These are phyloP conservation scores for Volvox reticuliferus DNA, from an alignment of 139 green algal genomes.

Conservation along the genomic window DNA sequence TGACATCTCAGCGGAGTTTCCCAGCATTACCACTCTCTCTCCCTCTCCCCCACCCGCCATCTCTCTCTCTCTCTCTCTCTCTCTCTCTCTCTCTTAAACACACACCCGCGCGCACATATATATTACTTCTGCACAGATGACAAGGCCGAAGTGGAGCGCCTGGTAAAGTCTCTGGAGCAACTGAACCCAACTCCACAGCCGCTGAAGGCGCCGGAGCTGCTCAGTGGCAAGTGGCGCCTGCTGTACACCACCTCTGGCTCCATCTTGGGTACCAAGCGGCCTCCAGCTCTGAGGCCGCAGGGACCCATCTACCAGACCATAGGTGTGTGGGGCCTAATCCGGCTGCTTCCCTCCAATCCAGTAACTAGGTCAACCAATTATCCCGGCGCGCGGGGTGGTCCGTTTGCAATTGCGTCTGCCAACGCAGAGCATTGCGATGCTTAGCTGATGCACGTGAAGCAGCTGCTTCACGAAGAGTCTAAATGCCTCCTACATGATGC, in stretches of 20 bases:
- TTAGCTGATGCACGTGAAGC: too few relatives aligned
- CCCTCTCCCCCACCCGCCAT: background rate
- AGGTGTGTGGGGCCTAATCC: constrained; percentile 51
- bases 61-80: background rate
- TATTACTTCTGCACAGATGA: constrained; percentile 14
- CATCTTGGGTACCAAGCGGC: constrained; percentile 83
- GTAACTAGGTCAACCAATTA: too few relatives aligned
- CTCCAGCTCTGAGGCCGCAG: constrained; percentile 75
- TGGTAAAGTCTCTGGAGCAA: constrained; percentile 74
- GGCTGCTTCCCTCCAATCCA: too few relatives aligned
- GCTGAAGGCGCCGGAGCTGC: constrained; percentile 60
- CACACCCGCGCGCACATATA: too few relatives aligned
- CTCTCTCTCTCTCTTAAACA: background rate
- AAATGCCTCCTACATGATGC: background rate
- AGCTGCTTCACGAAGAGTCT: too few relatives aligned
- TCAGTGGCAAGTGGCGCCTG: constrained; percentile 88
- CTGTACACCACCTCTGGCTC: constrained; percentile 90
- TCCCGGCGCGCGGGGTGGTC: too few relatives aligned
- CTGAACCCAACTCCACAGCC: constrained; percentile 80
- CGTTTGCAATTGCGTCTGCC: too few relatives aligned
- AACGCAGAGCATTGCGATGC: too few relatives aligned
- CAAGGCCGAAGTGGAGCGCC: constrained; percentile 47
- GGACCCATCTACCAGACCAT: constrained; percentile 91
- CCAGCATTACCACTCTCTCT: background rate
- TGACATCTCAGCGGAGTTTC: too few relatives aligned